Evolutionary conservation across 176 grass and related monocot species (phyloP).

Genomic region (Triticum turgidum): DNA sequence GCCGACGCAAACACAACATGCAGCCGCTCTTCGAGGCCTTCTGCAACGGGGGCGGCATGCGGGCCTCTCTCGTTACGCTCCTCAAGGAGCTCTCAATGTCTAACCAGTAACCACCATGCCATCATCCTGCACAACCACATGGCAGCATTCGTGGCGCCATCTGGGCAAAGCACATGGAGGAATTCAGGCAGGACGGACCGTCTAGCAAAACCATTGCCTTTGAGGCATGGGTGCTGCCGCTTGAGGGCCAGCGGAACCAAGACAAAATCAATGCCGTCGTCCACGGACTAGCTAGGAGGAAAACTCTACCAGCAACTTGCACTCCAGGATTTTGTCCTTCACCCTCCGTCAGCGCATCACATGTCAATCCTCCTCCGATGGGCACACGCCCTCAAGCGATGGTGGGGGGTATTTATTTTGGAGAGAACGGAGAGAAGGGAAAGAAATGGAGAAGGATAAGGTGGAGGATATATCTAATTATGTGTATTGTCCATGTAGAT

Average conservation of each 20-base stretch:
- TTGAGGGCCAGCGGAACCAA: background rate
- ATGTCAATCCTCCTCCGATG: background rate
- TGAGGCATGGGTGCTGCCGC: background rate
- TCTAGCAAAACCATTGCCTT: too few species aligned
- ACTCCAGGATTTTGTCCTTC: background rate
- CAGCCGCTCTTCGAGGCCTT: too few species aligned
- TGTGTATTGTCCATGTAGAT: background rate
- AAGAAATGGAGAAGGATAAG: background rate
- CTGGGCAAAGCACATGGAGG: too few species aligned
- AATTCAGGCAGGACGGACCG: too few species aligned
- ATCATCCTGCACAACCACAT: too few species aligned
- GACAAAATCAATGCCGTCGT: background rate
- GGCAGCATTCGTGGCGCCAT: too few species aligned
- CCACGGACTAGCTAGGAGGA: background rate
- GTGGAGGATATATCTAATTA: background rate
- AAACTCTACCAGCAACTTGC: background rate
- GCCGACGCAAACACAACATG: too few species aligned
- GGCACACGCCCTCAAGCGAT: too few species aligned
- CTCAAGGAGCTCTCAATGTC: too few species aligned
- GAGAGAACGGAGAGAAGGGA: background rate
- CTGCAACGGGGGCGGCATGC: too few species aligned
- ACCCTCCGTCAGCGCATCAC: background rate
- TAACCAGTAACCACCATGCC: too few species aligned
- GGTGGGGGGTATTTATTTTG: background rate
- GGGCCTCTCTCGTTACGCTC: too few species aligned